Percentiles rank a stretch among this genome's conserved stretches.
Conservation (phyloP, 2,329 filamentous ascomycete species). For the Magnaporthiopsis rhizophila region DNA sequence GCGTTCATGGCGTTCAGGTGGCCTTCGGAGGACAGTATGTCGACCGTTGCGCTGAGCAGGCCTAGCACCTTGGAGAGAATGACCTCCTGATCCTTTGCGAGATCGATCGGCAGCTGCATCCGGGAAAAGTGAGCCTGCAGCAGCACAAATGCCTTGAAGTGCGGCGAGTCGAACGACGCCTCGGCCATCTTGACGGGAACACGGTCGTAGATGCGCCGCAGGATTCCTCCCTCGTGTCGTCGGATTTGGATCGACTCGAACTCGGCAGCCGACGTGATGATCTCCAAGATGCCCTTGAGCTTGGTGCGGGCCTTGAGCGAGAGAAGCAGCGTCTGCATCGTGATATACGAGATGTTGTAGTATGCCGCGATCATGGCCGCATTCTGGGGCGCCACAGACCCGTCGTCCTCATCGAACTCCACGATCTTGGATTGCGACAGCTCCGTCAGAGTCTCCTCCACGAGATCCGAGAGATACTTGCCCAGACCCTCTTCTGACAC, state of each 20-base stretch:
- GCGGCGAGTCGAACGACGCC: slow-evolving; percentile 79
- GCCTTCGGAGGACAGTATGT: slow-evolving; percentile 91
- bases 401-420: slow-evolving; percentile 90
- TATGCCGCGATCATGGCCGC: slow-evolving; percentile 97
- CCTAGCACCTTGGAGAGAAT: slow-evolving; percentile 79
- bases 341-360: slow-evolving; percentile 99
- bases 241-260: slow-evolving; percentile 94
- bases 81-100: slow-evolving; percentile 90
- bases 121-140: slow-evolving; percentile 95
- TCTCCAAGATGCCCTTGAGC: slow-evolving; percentile 94
- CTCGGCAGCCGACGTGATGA: slow-evolving; percentile 92
- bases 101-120: slow-evolving; percentile 91
- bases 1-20: slow-evolving; percentile 96
- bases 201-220: slow-evolving; percentile 89
- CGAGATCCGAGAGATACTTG: slow-evolving; percentile 85
- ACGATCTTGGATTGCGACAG: slow-evolving; percentile 90
- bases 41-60: slow-evolving; percentile 83
- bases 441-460: slow-evolving; percentile 87
- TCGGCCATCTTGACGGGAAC: slow-evolving; percentile 93
- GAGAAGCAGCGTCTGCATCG: slow-evolving; percentile 96
- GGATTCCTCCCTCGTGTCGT: slow-evolving; percentile 79
- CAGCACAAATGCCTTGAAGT: slow-evolving; percentile 97
- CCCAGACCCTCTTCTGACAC: slow-evolving; percentile 90
- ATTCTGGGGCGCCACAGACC: slow-evolving; percentile 81
- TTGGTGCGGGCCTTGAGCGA: slow-evolving; percentile 85